These are phyloP conservation scores for Micractinium conductrix DNA, from an alignment of 139 green algal species.

Conservation along the genomic window DNA sequence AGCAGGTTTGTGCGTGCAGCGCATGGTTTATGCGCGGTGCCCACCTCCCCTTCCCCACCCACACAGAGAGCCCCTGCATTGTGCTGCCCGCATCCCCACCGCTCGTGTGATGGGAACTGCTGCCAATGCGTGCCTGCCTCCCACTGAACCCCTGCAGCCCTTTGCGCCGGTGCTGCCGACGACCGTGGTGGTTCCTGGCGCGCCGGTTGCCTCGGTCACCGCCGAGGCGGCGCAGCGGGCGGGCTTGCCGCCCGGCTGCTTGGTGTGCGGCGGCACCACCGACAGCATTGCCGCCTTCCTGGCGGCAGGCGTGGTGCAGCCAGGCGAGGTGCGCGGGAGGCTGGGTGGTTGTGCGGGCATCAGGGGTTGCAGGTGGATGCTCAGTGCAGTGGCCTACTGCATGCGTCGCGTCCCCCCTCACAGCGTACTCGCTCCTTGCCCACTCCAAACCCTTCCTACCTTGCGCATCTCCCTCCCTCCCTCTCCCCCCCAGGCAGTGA, in stretches of 20 bases:
- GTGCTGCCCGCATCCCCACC: not conserved
- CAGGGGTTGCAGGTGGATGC: not conserved
- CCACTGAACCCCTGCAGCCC: slow-evolving; percentile 3
- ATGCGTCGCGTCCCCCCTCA: not conserved
- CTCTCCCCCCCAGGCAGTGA: slow-evolving; percentile 68
- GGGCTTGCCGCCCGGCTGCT: slow-evolving; percentile 58
- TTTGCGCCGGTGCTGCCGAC: slow-evolving; percentile 72
- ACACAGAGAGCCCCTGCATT: no score
- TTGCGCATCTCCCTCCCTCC: not conserved
- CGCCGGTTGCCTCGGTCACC: slow-evolving; percentile 62
- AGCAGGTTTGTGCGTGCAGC: slow-evolving; percentile 49
- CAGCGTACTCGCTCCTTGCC: not conserved
- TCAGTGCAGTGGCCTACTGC: not conserved
- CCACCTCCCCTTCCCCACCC: not conserved
- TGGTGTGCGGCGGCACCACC: slow-evolving; percentile 64
- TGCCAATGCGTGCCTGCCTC: not conserved
- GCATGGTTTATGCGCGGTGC: not conserved
- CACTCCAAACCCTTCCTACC: not conserved
- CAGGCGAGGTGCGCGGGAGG: slow-evolving; percentile 46
- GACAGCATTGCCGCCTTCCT: slow-evolving; percentile 96
- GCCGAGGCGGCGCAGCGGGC: slow-evolving; percentile 34
- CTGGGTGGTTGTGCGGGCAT: not conserved
- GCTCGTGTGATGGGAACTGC: not conserved
- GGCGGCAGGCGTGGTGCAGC: slow-evolving; percentile 70
- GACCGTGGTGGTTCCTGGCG: slow-evolving; percentile 73